These are phyloP conservation scores for Nemania abortiva DNA, from an alignment of 2,329 filamentous ascomycete genomes.

Conservation along the genomic window DNA sequence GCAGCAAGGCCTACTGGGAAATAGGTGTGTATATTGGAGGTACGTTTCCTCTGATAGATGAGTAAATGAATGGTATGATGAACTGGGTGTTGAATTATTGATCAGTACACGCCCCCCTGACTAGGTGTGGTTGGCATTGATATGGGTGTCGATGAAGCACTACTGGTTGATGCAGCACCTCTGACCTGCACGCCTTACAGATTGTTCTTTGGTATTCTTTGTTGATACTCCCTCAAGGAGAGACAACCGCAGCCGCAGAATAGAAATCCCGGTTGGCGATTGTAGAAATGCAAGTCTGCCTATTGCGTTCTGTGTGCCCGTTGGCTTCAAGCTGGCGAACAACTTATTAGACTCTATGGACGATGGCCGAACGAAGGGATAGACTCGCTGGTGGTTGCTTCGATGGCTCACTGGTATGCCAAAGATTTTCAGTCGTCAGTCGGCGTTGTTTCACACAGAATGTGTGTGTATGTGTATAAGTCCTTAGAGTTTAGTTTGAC, in stretches of 20 bases:
- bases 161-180: conserved; percentile 40
- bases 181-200: conserved; percentile 41
- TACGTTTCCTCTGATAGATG: conserved; percentile 21
- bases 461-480: conserved; percentile 26
- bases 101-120: conserved; percentile 46
- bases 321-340: conserved; percentile 16
- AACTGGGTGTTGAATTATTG: conserved; percentile 35
- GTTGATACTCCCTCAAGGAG: conserved; percentile 35
- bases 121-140: conserved; percentile 19
- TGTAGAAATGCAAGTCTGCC: conserved; percentile 8
- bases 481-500: conserved; percentile 20
- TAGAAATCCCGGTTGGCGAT: conserved; percentile 14
- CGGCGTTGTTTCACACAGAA: conserved; percentile 24
- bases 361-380: neutral
- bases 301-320: conserved; percentile 17
- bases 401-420: conserved; percentile 9
- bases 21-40: conserved; percentile 28
- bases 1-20: conserved; percentile 22
- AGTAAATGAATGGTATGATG: conserved; percentile 24
- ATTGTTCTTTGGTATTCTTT: conserved; percentile 44
- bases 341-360: conserved; percentile 9
- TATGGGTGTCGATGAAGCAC: conserved; percentile 34
- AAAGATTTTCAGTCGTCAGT: conserved; percentile 14
- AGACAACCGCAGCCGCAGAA: conserved; percentile 17
- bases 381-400: conserved; percentile 2